Percentiles rank a stretch among this genome's conserved stretches.
Evolutionary conservation across 139 green algal genomes (phyloP).

Genomic region (Microglena sp.): DNA sequence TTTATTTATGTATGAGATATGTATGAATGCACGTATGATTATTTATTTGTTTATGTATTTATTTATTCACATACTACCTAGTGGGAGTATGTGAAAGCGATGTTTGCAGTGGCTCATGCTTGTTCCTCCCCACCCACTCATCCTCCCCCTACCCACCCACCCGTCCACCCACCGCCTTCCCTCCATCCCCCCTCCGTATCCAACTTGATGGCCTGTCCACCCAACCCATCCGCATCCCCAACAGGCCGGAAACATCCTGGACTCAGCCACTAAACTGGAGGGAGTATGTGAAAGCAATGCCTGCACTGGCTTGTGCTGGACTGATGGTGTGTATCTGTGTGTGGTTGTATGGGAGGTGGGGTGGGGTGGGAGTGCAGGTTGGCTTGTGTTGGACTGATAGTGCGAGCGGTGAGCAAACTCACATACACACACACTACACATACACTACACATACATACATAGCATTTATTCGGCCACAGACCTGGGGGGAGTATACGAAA

Average conservation of each 20-base stretch:
- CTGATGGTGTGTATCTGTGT: too few species aligned
- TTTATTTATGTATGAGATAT: too few species aligned
- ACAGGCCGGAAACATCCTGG: background rate
- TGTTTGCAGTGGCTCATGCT: background rate
- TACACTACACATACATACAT: background rate
- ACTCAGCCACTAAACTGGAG: conserved; percentile 24
- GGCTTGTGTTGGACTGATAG: conserved; percentile 15
- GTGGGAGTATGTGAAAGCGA: background rate
- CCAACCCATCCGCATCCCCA: too few species aligned
- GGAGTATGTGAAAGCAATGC: conserved; percentile 36
- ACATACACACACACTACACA: conserved; percentile 24
- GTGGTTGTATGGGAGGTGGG: too few species aligned
- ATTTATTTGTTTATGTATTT: too few species aligned
- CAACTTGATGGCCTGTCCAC: too few species aligned
- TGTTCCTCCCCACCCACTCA: too few species aligned
- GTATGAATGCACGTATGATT: too few species aligned
- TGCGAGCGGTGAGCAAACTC: conserved; percentile 23
- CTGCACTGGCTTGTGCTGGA: conserved; percentile 25
- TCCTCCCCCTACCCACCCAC: background rate
- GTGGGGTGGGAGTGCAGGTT: background rate
- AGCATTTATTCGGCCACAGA: background rate
- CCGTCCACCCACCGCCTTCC: background rate
- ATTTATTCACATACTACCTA: too few species aligned
- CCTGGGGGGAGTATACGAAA: background rate
- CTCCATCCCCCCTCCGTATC: background rate